Percentiles rank a stretch among this genome's conserved stretches.
These are phyloP conservation scores for Zygnema circumcarinatum DNA, from an alignment of 139 green algal genomes.

Conservation along the genomic window DNA sequence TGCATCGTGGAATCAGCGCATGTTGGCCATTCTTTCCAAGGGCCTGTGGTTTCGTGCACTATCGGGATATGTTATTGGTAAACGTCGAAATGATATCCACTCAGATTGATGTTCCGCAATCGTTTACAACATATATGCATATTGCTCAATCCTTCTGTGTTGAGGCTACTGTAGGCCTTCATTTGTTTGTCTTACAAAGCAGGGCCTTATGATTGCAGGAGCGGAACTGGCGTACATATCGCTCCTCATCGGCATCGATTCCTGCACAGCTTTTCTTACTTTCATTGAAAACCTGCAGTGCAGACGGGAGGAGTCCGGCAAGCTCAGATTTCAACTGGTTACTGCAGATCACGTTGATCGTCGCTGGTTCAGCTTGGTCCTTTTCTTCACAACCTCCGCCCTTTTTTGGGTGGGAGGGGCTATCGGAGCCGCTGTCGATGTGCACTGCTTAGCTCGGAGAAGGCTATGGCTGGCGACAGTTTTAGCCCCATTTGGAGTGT, in stretches of 20 bases:
- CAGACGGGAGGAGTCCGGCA: neutral
- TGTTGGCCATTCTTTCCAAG: slow-evolving; percentile 34
- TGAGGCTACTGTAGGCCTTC: too few species aligned
- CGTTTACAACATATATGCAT: neutral
- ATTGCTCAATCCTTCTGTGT: slow-evolving; percentile 6
- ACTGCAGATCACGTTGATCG: slow-evolving; percentile 28
- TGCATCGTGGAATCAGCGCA: slow-evolving; percentile 54
- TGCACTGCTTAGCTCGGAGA: neutral
- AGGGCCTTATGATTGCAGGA: too few species aligned
- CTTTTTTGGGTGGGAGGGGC: neutral
- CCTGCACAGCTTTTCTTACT: neutral
- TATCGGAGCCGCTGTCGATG: slow-evolving; percentile 11
- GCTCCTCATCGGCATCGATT: slow-evolving; percentile 50
- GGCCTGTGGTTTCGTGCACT: slow-evolving; percentile 50
- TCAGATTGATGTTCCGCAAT: neutral
- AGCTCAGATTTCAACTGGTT: neutral
- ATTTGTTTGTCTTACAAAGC: too few species aligned
- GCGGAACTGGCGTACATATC: slow-evolving; percentile 43
- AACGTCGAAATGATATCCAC: too few species aligned
- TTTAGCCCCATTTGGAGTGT: slow-evolving; percentile 35
- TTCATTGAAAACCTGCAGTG: neutral
- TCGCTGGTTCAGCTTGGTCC: slow-evolving; percentile 9
- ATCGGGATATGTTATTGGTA: slow-evolving; percentile 51
- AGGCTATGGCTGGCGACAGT: neutral
- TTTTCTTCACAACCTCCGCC: slow-evolving; percentile 23